Conservation (phyloP, 163 green algal genomes). For the Chlamydomonas reinhardtii region DNA sequence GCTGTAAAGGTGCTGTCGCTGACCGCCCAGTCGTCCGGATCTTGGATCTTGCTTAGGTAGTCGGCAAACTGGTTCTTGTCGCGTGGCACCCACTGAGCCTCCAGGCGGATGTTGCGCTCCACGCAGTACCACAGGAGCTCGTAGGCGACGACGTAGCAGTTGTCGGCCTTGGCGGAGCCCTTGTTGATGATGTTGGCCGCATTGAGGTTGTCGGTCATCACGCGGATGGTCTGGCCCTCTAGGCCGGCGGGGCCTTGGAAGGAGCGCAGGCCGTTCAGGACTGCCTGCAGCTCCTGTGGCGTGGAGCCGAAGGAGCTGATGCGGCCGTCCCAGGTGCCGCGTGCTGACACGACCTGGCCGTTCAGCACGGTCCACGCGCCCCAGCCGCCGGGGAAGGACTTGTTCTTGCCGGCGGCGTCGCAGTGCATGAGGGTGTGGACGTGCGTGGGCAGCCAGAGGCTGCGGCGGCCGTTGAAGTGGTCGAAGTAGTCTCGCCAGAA, state of each 20-base stretch:
- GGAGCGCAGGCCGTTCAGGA: background rate
- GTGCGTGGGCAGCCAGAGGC: too few relatives aligned
- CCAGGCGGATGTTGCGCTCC: background rate
- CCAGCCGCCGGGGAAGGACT: too few relatives aligned
- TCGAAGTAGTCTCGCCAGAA: too few relatives aligned
- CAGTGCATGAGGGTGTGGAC: too few relatives aligned
- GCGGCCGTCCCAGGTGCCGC: too few relatives aligned
- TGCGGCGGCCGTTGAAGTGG: too few relatives aligned
- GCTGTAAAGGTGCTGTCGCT: too few relatives aligned
- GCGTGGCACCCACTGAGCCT: constrained; percentile 5
- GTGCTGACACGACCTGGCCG: too few relatives aligned
- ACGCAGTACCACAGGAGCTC: constrained; percentile 15
- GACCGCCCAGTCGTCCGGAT: constrained; percentile 17
- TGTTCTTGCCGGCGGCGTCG: too few relatives aligned
- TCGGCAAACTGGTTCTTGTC: constrained; percentile 11
- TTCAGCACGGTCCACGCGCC: too few relatives aligned
- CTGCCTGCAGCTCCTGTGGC: constrained; percentile 11
- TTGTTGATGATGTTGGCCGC: constrained; percentile 34
- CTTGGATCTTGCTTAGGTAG: constrained; percentile 1
- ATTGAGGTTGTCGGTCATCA: constrained; percentile 29
- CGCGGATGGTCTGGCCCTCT: background rate
- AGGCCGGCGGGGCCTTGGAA: background rate
- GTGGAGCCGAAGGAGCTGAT: constrained; percentile 2
- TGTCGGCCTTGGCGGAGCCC: background rate
- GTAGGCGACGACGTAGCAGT: background rate